Conservation (phyloP, 2,329 filamentous ascomycete species). For the Curvularia verruculosa region DNA sequence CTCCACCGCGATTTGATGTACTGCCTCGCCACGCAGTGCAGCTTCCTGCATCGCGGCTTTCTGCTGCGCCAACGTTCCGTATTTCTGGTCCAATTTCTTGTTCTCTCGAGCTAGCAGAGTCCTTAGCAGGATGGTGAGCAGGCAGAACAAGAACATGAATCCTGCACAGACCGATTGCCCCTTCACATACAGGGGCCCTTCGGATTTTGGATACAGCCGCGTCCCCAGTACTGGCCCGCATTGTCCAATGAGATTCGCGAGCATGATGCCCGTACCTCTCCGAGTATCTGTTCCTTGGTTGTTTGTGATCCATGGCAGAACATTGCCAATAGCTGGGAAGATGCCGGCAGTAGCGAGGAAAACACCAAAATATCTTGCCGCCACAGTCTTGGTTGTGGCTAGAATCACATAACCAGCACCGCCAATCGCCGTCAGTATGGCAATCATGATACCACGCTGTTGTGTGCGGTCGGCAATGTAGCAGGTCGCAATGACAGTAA, state of each 20-base stretch:
- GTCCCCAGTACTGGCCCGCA: slow-evolving; percentile 48
- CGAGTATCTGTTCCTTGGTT: slow-evolving; percentile 74
- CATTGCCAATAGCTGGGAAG: slow-evolving; percentile 72
- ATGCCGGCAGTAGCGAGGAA: slow-evolving; percentile 66
- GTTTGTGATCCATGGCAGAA: slow-evolving; percentile 72
- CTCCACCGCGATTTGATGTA: slow-evolving; percentile 34
- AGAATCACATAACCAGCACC: slow-evolving; percentile 70
- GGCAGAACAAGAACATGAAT: slow-evolving; percentile 47
- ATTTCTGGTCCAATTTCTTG: slow-evolving; percentile 42
- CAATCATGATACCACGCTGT: slow-evolving; percentile 68
- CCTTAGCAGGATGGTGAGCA: slow-evolving; percentile 39
- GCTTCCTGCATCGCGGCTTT: slow-evolving; percentile 28
- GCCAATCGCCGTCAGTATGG: slow-evolving; percentile 62
- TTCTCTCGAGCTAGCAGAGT: slow-evolving; percentile 47
- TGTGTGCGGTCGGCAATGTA: slow-evolving; percentile 69
- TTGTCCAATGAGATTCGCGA: slow-evolving; percentile 71
- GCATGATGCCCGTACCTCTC: slow-evolving; percentile 68
- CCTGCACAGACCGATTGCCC: slow-evolving; percentile 47
- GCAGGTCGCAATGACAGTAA: slow-evolving; percentile 66
- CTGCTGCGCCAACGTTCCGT: slow-evolving; percentile 40
- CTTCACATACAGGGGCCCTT: slow-evolving; percentile 44
- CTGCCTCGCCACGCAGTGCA: slow-evolving; percentile 17
- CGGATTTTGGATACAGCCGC: slow-evolving; percentile 41
- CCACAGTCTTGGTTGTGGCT: slow-evolving; percentile 60
- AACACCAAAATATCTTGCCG: slow-evolving; percentile 59